Percentiles rank a stretch among this genome's conserved stretches.
These are phyloP conservation scores for Talaromyces sp. DNA, from an alignment of 2,329 filamentous ascomycete species.

Conservation along the genomic window DNA sequence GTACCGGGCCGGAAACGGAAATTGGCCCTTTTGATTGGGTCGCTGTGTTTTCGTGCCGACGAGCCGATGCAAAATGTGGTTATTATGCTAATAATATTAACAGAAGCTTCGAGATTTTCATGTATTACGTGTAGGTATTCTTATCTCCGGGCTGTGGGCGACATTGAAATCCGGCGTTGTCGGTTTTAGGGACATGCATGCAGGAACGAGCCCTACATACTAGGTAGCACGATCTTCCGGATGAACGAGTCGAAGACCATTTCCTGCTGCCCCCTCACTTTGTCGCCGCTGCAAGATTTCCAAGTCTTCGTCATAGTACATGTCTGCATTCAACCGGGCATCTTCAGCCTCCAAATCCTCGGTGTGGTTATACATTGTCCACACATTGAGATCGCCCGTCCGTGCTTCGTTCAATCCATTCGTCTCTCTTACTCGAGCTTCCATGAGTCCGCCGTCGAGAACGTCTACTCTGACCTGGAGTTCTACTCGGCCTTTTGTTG, in stretches of 20 bases:
- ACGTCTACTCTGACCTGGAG: not conserved
- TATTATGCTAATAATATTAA: not conserved
- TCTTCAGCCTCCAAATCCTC: not conserved
- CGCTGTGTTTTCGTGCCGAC: too few relatives aligned
- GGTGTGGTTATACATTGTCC: not conserved
- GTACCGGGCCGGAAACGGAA: constrained; percentile 7
- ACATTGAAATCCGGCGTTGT: not conserved
- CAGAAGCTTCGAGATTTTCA: not conserved
- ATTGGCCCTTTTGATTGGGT: not conserved
- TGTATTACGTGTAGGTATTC: not conserved
- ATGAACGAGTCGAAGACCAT: not conserved
- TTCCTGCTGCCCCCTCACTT: not conserved
- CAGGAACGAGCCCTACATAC: not conserved
- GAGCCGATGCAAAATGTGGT: not conserved
- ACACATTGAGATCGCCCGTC: too few relatives aligned
- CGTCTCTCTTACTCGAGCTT: not conserved
- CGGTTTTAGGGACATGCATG: not conserved
- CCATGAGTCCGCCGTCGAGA: not conserved
- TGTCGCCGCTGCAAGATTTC: not conserved
- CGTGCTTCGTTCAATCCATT: not conserved
- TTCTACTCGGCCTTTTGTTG: not conserved
- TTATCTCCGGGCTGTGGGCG: not conserved
- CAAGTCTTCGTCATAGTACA: not conserved
- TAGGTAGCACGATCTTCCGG: not conserved
- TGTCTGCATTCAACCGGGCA: not conserved